These are phyloP conservation scores for Colletotrichum ledebouriae DNA, from an alignment of 2,329 filamentous ascomycete genomes.

Conservation along the genomic window DNA sequence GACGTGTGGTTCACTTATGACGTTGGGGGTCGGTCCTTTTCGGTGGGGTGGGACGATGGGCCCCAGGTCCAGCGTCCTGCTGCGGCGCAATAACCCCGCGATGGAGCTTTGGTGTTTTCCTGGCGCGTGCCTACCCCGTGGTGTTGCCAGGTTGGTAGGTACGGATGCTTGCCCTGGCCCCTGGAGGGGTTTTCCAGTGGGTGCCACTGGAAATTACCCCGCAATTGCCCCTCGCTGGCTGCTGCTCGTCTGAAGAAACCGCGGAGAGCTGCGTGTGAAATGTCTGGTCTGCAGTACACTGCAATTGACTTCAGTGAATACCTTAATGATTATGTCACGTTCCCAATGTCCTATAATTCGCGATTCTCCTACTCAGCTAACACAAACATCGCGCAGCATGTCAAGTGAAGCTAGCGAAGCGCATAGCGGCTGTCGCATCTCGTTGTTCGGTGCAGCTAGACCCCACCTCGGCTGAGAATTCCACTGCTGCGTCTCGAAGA, in stretches of 20 bases:
- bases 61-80: background rate
- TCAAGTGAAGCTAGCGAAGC: slow-evolving; percentile 2
- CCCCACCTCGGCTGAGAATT: slow-evolving; percentile 33
- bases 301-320: background rate
- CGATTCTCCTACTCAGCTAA: background rate
- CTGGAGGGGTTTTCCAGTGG: background rate
- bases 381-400: background rate
- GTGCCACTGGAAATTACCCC: slow-evolving; percentile 32
- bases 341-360: no score
- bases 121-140: slow-evolving; percentile 25
- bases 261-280: background rate
- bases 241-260: slow-evolving; percentile 14
- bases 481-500: background rate
- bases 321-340: no score
- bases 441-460: slow-evolving; percentile 14
- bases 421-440: slow-evolving; percentile 7
- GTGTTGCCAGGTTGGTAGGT: background rate
- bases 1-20: slow-evolving; percentile 26
- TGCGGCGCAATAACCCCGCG: slow-evolving; percentile 33
- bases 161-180: no score
- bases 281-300: background rate
- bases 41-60: slow-evolving; percentile 29
- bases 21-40: slow-evolving; percentile 27
- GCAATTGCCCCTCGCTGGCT: slow-evolving; percentile 42
- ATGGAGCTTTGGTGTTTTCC: slow-evolving; percentile 41